Evolutionary conservation across 192 early-diverging fungal genomes (phyloP).

Genomic region (Linderina pennispora): DNA sequence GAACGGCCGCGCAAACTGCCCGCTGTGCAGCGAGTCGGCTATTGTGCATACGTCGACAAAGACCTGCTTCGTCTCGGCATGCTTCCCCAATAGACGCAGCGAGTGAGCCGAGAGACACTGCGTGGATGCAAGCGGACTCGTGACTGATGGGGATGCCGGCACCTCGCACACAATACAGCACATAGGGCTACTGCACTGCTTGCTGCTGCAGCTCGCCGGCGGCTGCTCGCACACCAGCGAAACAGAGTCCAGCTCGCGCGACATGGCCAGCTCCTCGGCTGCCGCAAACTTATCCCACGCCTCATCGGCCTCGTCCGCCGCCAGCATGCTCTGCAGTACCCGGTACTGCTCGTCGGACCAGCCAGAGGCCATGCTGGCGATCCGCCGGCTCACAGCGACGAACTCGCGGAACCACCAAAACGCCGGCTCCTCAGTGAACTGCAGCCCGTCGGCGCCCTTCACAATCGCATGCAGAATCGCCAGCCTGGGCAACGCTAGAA

Average conservation of each 20-base stretch:
- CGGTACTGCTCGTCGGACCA: constrained; percentile 9
- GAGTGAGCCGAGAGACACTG: not conserved
- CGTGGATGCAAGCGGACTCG: not conserved
- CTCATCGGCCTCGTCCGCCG: constrained; percentile 34
- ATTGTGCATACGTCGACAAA: constrained; percentile 50
- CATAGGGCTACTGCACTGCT: too few relatives aligned
- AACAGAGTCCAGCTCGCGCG: too few relatives aligned
- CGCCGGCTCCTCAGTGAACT: constrained; percentile 45
- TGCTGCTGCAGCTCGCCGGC: too few relatives aligned
- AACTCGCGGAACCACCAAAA: constrained; percentile 62
- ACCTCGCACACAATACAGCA: not conserved
- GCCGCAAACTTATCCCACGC: constrained; percentile 2
- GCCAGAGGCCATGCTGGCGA: constrained; percentile 3
- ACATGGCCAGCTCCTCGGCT: not conserved
- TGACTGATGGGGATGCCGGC: not conserved
- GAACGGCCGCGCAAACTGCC: constrained; percentile 51
- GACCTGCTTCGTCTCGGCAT: constrained; percentile 5
- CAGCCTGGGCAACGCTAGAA: constrained; percentile 55
- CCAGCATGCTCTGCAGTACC: constrained; percentile 30
- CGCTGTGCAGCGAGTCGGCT: constrained; percentile 53
- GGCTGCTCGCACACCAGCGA: too few relatives aligned
- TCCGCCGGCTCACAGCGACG: constrained; percentile 15
- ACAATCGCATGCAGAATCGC: constrained; percentile 52
- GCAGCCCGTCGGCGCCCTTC: constrained; percentile 47
- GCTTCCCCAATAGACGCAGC: too few relatives aligned